Evolutionary conservation across 2,329 filamentous ascomycete genomes (phyloP), one percentile per base, ranked within the genome.

Genomic region (Pestalotiopsis sp.): DNA sequence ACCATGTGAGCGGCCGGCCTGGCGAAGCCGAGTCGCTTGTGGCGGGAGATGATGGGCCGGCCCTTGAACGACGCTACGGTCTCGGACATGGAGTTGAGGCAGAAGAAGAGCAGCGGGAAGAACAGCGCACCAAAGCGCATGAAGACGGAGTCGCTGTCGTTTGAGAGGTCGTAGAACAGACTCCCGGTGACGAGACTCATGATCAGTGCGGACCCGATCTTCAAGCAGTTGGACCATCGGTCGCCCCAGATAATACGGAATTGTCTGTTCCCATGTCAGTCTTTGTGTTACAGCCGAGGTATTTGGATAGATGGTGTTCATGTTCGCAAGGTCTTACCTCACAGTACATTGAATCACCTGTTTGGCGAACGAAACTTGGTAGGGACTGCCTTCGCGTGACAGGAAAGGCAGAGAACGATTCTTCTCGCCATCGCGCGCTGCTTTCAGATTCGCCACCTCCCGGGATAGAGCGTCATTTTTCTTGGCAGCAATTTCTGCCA

Each of bases 151-250:
- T 78, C 75, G 4, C 88, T 90, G 27, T 84, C 83, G 1, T 80
- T 70, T 6, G 82, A 76, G 23, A 92, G 79, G 75, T 92, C 88
- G 82, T 87, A 93, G 78, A 93, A 93, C 68, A 93, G 85, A 66
- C 77, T 88, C 83, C 72, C 89, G 66, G 92, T 86, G 71, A 93
- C 87, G 63, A 93, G 81, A 41, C 90, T 87, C 81, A 92, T 87
- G 70, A 89, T 82, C 56, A 87, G 84, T 73, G 92, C 91, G 73
- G 92, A 90, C 69, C 89, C 83, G 1, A 89, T 67, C 58, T 78
- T 75, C 17, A 78, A 71, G 11, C 73, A 70, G 12, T 79, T 75
- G 0, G 78, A 74, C 7, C 77, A 62, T 20, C 77, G 71, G 69
- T 80, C 76, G 17, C 78, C 78, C 69, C 78, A 74, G 69, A 78